phyloP scores from a whole-genome alignment of 306 rosid species.

The Acacia acuminata region DNA sequence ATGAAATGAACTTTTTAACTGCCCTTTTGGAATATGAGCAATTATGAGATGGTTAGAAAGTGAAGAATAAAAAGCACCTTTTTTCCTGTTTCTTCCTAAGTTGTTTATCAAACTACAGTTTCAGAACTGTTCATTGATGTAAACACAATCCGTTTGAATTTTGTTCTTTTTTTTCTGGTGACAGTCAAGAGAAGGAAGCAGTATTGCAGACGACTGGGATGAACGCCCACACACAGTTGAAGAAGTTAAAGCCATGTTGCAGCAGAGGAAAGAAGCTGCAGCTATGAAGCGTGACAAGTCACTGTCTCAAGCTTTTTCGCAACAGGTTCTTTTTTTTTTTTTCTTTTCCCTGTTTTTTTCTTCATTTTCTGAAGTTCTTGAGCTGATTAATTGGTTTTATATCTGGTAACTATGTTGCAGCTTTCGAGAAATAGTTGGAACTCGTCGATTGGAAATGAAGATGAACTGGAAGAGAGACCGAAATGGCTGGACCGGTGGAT shows the following conservation, averaged over 20 bases:
- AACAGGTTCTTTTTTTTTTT: constrained; percentile 58
- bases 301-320: constrained; percentile 78
- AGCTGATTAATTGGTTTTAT: constrained; percentile 17
- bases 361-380: constrained; percentile 18
- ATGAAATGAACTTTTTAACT: background rate
- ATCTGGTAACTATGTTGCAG: constrained; percentile 33
- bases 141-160: background rate
- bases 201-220: constrained; percentile 88
- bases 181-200: constrained; percentile 87
- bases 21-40: constrained; percentile 8
- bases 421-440: constrained; percentile 64
- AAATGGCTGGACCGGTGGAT: constrained; percentile 85
- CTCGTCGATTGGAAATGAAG: constrained; percentile 86
- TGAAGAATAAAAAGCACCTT: constrained; percentile 2
- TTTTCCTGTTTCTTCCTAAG: constrained; percentile 24
- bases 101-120: constrained; percentile 25
- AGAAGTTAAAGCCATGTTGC: constrained; percentile 94
- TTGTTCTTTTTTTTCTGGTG: background rate
- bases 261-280: constrained; percentile 69
- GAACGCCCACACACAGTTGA: constrained; percentile 85
- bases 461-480: constrained; percentile 73
- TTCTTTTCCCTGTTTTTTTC: background rate
- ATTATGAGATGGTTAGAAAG: constrained; percentile 10
- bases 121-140: constrained; percentile 11
- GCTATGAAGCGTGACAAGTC: constrained; percentile 80